These are phyloP conservation scores for Plasmopara viticola DNA, from an alignment of 352 stramenopile genomes.

Conservation along the genomic window DNA sequence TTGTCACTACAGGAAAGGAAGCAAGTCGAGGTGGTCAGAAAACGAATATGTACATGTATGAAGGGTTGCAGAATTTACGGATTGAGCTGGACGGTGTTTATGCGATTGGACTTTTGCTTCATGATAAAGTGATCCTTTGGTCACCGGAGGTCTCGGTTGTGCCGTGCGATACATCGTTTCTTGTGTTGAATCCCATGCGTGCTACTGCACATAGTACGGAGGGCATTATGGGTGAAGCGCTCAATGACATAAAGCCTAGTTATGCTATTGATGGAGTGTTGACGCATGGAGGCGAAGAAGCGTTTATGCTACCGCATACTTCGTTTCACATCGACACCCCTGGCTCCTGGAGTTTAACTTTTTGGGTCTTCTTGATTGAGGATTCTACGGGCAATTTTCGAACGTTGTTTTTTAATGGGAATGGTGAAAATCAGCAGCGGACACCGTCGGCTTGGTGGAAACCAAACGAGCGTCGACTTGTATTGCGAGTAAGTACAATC, in stretches of 20 bases:
- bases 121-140: constrained; percentile 6
- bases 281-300: constrained; percentile 40
- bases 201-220: neutral
- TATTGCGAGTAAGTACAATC: constrained; percentile 62
- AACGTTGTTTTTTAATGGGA: constrained; percentile 79
- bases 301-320: constrained; percentile 36
- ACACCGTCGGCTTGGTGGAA: constrained; percentile 81
- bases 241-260: constrained; percentile 16
- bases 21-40: neutral
- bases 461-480: constrained; percentile 51
- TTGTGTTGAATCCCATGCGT: constrained; percentile 13
- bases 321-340: constrained; percentile 24
- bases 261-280: constrained; percentile 43
- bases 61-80: constrained; percentile 28
- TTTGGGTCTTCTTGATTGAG: constrained; percentile 59
- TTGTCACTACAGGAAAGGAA: constrained; percentile 3
- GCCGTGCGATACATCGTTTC: constrained; percentile 16
- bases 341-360: constrained; percentile 58
- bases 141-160: constrained; percentile 16
- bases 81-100: constrained; percentile 35
- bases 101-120: constrained; percentile 14
- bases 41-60: neutral
- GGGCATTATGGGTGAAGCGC: neutral
- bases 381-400: constrained; percentile 52
- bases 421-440: constrained; percentile 49